Base-by-base conservation (phyloP, 768 basidiomycete genomes). In the Antrodiella citrinella region DNA sequence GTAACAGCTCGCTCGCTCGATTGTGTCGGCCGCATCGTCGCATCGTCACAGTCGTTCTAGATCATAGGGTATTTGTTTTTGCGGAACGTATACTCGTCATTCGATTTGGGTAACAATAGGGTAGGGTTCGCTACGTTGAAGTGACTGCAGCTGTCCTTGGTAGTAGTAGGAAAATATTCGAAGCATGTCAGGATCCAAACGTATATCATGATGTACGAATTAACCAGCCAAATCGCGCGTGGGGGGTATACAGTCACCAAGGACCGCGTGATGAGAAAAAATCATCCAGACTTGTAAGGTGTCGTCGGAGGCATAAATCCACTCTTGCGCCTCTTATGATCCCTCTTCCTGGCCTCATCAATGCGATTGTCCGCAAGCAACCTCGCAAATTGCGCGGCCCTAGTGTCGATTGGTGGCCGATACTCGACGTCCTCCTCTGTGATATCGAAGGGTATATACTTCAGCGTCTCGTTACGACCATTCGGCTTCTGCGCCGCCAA, bases 21-120 rank as follows among this genome's bases (percentile, higher is more conserved):
- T 26, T 74, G 73, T 47, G 50, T 73, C 9, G 70, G n/a, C n/a
- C n/a, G n/a, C n/a, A n/a, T n/a, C n/a, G n/a, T n/a, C n/a, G n/a
- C n/a, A n/a, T n/a, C n/a, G n/a, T n/a, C n/a, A n/a, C n/a, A n/a
- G n/a, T n/a, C n/a, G n/a, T 62, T 60, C 13, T 70, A 67, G 69
- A 59, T 72, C 46, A 39, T 71, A 19, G 70, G 70, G 4, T 69
- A 69, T 26, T 58, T 62, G 10, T 75, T 78, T 63, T 54, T 77
- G 52, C 68, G 64, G 55, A 74, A 72, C 47, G 72, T 75, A 20
- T 79, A 74, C 55, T 65, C 72, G 7, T 62, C 66, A 11, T 77
- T 75, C 54, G 71, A 76, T 54, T 47, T 70, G 24, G 54, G 52
- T 15, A 56, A 56, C 39, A 53, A 54, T 19, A 39, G 49, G 13